Evolutionary conservation across 495 filamentous ascomycete genomes (phyloP).

Genomic region (Hypoxylon trugodes): DNA sequence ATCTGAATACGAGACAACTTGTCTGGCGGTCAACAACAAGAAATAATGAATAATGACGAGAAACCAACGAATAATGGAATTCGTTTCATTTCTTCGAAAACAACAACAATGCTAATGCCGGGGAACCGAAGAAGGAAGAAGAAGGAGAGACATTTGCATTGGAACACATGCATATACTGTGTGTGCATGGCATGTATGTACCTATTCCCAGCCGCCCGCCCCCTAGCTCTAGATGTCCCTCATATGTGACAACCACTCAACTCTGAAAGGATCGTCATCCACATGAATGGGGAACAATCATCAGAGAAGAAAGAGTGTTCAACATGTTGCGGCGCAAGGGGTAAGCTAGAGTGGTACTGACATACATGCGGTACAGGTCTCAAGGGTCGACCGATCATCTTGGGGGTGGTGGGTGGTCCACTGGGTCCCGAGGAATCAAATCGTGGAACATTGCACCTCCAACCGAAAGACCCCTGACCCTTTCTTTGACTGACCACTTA

Average conservation of each 20-base stretch:
- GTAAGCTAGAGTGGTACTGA: conserved; percentile 19
- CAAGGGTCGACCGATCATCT: conserved; percentile 34
- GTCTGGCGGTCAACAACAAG: conserved; percentile 38
- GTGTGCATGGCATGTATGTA: neutral
- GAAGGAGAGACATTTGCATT: no score
- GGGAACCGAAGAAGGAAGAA: neutral
- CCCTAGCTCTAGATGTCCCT: conserved; percentile 8
- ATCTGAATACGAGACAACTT: conserved; percentile 34
- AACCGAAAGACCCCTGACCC: conserved; percentile 28
- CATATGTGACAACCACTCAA: conserved; percentile 34
- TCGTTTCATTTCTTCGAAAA: no score
- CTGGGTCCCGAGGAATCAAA: conserved; percentile 38
- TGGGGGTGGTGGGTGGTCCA: conserved; percentile 2
- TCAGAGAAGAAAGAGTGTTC: neutral
- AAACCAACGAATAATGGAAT: neutral
- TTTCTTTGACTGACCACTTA: neutral
- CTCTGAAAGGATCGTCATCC: conserved; percentile 31
- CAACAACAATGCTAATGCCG: no score
- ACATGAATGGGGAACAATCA: conserved; percentile 25
- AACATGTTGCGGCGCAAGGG: conserved; percentile 26
- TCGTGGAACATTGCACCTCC: conserved; percentile 33
- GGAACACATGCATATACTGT: neutral
- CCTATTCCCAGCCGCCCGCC: conserved; percentile 16
- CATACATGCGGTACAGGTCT: neutral
- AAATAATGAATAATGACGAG: conserved; percentile 5